Conservation (phyloP, 495 filamentous ascomycete species). For the Cenococcum geophilum region DNA sequence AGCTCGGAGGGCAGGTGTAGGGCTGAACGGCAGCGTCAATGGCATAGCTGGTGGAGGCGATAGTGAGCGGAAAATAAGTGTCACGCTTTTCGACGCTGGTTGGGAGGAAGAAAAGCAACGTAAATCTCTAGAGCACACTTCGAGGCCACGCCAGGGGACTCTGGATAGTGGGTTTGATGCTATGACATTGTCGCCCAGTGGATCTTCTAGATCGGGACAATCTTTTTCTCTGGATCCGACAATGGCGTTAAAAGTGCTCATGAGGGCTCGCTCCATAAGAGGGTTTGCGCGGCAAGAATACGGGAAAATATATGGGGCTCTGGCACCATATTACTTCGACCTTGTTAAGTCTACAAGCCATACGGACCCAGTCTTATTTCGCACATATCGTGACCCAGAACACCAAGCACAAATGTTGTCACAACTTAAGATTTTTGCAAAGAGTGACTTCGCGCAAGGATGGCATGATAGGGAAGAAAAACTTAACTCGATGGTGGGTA, state of each 20-base stretch:
- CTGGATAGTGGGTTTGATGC: slow-evolving; percentile 64
- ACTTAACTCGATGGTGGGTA: slow-evolving; percentile 63
- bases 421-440: slow-evolving; percentile 69
- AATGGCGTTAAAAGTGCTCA: slow-evolving; percentile 59
- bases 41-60: slow-evolving; percentile 28
- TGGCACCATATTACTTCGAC: slow-evolving; percentile 84
- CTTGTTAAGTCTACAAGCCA: slow-evolving; percentile 66
- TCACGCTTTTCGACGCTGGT: slow-evolving; percentile 67
- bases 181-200: slow-evolving; percentile 44
- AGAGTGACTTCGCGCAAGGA: slow-evolving; percentile 70
- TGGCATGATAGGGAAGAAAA: slow-evolving; percentile 64
- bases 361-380: slow-evolving; percentile 75
- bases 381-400: slow-evolving; percentile 77
- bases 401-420: slow-evolving; percentile 82
- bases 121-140: slow-evolving; percentile 30
- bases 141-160: slow-evolving; percentile 16
- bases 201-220: slow-evolving; percentile 4
- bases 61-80: slow-evolving; percentile 31
- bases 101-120: slow-evolving; percentile 48
- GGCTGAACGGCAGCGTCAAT: slow-evolving; percentile 37
- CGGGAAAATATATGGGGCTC: slow-evolving; percentile 78
- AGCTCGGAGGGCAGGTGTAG: slow-evolving; percentile 37
- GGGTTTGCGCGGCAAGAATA: slow-evolving; percentile 86
- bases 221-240: slow-evolving; percentile 44
- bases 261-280: slow-evolving; percentile 66